These are phyloP conservation scores for Iris pallida DNA, from an alignment of 116 monocot genomes.

Conservation along the genomic window DNA sequence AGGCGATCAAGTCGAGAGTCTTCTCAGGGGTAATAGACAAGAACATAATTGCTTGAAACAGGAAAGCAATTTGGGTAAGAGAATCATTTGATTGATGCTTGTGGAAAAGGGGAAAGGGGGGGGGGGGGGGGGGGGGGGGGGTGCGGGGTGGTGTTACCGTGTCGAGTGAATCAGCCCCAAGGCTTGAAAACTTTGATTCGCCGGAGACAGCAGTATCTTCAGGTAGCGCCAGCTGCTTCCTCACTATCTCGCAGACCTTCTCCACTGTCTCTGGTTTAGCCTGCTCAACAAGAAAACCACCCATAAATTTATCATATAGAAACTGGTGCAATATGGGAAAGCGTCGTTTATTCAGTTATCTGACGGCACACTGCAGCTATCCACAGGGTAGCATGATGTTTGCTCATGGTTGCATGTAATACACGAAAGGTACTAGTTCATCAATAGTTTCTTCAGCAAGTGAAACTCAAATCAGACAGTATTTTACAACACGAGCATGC, in stretches of 20 bases:
- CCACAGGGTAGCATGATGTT: not conserved
- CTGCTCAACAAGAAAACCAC: conserved; percentile 13
- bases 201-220: conserved; percentile 21
- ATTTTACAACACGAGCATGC: not conserved
- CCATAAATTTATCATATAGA: not conserved
- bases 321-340: not conserved
- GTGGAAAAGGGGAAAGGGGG: too few relatives aligned
- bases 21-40: too few relatives aligned
- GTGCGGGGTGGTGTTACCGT: conserved; percentile 43
- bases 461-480: not conserved
- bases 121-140: too few relatives aligned
- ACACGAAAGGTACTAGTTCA: not conserved
- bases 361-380: too few relatives aligned
- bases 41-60: too few relatives aligned
- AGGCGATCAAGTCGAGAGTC: too few relatives aligned
- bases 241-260: conserved; percentile 52
- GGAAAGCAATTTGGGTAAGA: too few relatives aligned
- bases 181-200: conserved; percentile 31
- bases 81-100: too few relatives aligned
- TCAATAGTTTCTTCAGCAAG: not conserved
- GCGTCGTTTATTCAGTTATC: not conserved
- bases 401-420: not conserved
- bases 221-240: conserved; percentile 40
- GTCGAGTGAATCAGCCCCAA: conserved; percentile 61
- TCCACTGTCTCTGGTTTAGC: conserved; percentile 51